A percentile compares a stretch with the other conserved stretches of the same genome.
phyloP scores from a whole-genome alignment of 2,329 filamentous ascomycete genomes.

The Arthroderma sp. region DNA sequence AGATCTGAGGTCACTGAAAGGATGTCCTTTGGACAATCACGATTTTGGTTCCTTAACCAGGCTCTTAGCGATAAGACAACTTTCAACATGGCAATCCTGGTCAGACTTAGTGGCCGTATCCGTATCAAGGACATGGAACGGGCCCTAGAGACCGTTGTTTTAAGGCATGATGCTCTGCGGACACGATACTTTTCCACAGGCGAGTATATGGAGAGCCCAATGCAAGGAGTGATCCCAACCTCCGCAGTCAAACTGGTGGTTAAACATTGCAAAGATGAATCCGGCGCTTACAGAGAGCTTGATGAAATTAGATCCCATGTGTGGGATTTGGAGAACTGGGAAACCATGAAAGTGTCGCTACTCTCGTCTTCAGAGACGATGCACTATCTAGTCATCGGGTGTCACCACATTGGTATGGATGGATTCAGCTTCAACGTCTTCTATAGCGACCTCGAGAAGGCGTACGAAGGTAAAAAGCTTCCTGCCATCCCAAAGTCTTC shows the following conservation, averaged over 20 bases:
- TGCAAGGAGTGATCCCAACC: slow-evolving; percentile 4
- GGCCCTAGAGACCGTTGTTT: slow-evolving; percentile 24
- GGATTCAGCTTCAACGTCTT: slow-evolving; percentile 36
- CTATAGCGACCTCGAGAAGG: slow-evolving; percentile 34
- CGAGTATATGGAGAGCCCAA: slow-evolving; percentile 10
- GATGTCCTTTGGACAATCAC: slow-evolving; percentile 30
- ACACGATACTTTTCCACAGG: slow-evolving; percentile 22
- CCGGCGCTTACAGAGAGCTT: slow-evolving; percentile 10
- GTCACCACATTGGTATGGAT: slow-evolving; percentile 43
- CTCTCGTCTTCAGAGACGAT: background rate
- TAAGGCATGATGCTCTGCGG: slow-evolving; percentile 25
- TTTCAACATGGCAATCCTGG: slow-evolving; percentile 30
- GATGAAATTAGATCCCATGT: slow-evolving; percentile 20
- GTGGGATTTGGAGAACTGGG: slow-evolving; percentile 31
- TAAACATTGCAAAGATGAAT: background rate
- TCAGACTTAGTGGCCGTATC: slow-evolving; percentile 26
- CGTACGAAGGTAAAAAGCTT: slow-evolving; percentile 26
- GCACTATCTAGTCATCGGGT: slow-evolving; percentile 35
- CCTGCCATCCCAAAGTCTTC: slow-evolving; percentile 15
- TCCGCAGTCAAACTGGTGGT: slow-evolving; percentile 3
- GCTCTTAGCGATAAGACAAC: slow-evolving; percentile 26
- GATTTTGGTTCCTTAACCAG: slow-evolving; percentile 26
- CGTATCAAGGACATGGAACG: slow-evolving; percentile 20
- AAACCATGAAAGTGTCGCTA: slow-evolving; percentile 18
- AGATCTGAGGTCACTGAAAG: slow-evolving; percentile 4